Base-by-base conservation (phyloP, 1,139 yeast species). In the Suhomyces maxii region DNA sequence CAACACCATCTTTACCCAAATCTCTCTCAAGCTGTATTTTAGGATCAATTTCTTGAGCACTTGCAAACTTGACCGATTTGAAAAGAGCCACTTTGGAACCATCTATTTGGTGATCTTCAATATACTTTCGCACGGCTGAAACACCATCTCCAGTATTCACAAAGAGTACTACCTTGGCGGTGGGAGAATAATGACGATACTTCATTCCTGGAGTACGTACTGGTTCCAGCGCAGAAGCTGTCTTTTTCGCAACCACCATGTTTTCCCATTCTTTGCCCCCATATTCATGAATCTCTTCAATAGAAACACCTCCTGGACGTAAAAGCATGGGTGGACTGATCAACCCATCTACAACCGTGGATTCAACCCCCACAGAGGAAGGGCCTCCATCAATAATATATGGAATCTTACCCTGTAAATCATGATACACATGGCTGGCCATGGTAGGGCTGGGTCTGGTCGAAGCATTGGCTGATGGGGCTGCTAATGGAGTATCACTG, bases 131-230 rank as follows among this genome's bases (percentile, higher is more conserved):
- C 2, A 74, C 55, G 0, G 70, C 72, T 0, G 49, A 45, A 3
- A 45, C 48, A 0, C 84, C 84, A 52, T 79, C 74, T 0, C 72
- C 76, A 53, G 80, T 73, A 36, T 71, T 77, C 10, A 75, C 67
- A 53, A 89, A 83, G n/a, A 91, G 65, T 0, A 87, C 73, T 7
- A 93, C 97, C 49, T 79, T 82, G 0, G 97, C 97, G 3, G 79
- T 77, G 2, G 99, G 99, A 0, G 97, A 88, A 65, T 93, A 93
- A 64, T 93, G 99, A 56, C 89, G 83, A 63, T 93, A 93, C 61
- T 93, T 93, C 99, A 93, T 93, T 0, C 99, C 99, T 0, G 99
- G 99, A 0, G 99, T 93, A 55, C 87, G 79, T 0, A 91, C 98
- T 0, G 83, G 76, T 58, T 87, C 97, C 43, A 75, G 65, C 23